Evolutionary conservation across 352 stramenopile genomes (phyloP).

Genomic region (Globisporangium nunn): DNA sequence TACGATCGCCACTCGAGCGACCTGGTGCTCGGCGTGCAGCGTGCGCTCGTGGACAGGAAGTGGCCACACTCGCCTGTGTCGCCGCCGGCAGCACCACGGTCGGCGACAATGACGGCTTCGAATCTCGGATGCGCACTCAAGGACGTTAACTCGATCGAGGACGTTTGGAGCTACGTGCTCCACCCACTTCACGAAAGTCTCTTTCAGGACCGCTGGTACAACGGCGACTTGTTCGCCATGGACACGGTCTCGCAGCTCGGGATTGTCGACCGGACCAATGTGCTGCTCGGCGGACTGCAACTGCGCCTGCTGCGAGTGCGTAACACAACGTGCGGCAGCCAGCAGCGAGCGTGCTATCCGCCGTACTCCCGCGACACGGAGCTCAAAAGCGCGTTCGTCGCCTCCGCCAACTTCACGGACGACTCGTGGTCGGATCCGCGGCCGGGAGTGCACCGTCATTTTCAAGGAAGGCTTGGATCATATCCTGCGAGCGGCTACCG

Average conservation of each 20-base stretch:
- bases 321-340: conserved; percentile 13
- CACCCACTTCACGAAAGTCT: conserved; percentile 30
- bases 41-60: conserved; percentile 12
- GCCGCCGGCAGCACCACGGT: background rate
- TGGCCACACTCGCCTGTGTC: background rate
- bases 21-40: conserved; percentile 21
- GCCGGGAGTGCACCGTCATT: conserved; percentile 3
- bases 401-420: conserved; percentile 17
- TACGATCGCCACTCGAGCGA: conserved; percentile 38
- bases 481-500: conserved; percentile 25
- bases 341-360: conserved; percentile 24
- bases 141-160: conserved; percentile 28
- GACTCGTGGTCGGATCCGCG: conserved; percentile 17
- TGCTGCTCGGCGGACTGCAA: conserved; percentile 58
- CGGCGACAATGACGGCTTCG: background rate
- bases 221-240: conserved; percentile 34
- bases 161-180: conserved; percentile 52
- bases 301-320: conserved; percentile 41
- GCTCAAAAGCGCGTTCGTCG: conserved; percentile 12
- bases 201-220: conserved; percentile 52
- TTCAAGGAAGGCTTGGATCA: conserved; percentile 23
- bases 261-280: conserved; percentile 31
- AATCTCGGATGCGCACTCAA: conserved; percentile 15
- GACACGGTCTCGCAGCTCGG: conserved; percentile 50
- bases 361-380: conserved; percentile 22